Conservation (phyloP, 176 grass and related monocot species). For the Triticum timopheevii region DNA sequence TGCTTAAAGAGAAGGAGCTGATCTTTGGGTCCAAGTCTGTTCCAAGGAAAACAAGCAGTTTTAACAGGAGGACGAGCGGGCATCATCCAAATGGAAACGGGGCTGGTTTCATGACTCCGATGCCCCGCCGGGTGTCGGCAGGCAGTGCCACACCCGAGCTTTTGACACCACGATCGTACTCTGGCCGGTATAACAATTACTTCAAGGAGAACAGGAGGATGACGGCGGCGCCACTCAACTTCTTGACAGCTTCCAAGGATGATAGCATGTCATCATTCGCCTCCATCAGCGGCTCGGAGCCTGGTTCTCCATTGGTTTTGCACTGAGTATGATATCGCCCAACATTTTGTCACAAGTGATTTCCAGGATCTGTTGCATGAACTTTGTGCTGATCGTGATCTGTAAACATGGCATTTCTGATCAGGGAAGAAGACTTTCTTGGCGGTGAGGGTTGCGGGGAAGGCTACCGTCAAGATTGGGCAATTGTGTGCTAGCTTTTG, state of each 20-base stretch:
- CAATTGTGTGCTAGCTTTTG: slow-evolving; percentile 27
- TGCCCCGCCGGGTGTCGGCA: slow-evolving; percentile 48
- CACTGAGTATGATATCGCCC: slow-evolving; percentile 42
- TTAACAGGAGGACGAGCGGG: slow-evolving; percentile 58
- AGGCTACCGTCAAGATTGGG: slow-evolving; percentile 20
- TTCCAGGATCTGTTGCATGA: neutral
- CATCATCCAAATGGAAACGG: slow-evolving; percentile 58
- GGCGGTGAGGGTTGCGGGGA: neutral
- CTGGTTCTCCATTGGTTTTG: slow-evolving; percentile 60
- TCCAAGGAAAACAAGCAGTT: slow-evolving; percentile 56
- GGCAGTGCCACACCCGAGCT: slow-evolving; percentile 79
- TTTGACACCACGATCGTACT: slow-evolving; percentile 77
- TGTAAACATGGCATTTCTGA: slow-evolving; percentile 17
- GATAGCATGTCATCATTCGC: slow-evolving; percentile 87
- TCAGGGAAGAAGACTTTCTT: slow-evolving; percentile 4
- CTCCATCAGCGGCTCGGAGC: slow-evolving; percentile 75
- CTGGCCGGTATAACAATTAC: slow-evolving; percentile 63
- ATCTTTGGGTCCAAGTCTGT: slow-evolving; percentile 79
- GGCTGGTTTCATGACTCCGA: slow-evolving; percentile 86
- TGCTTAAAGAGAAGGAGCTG: slow-evolving; percentile 80
- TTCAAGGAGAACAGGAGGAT: slow-evolving; percentile 62
- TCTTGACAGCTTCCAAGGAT: slow-evolving; percentile 59
- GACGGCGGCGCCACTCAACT: slow-evolving; percentile 51
- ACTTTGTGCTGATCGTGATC: slow-evolving; percentile 10
- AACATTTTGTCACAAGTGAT: neutral